phyloP scores from a whole-genome alignment of 495 filamentous ascomycete genomes.

The Daldinia loculata region DNA sequence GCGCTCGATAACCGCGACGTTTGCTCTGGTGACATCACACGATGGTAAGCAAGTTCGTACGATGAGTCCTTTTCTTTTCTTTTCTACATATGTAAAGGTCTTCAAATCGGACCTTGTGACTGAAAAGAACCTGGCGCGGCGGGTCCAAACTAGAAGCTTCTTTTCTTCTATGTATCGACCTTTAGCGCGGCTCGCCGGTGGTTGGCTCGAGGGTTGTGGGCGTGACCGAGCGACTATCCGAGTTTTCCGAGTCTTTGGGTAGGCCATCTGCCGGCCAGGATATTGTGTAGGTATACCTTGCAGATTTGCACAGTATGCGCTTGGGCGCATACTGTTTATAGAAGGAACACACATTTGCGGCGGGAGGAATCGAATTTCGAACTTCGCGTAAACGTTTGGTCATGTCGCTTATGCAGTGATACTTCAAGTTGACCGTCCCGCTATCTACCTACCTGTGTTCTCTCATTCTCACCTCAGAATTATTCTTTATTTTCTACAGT shows the following conservation, averaged over 20 bases:
- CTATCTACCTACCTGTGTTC: neutral
- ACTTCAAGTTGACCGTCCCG: neutral
- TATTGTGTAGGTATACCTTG: neutral
- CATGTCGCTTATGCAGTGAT: slow-evolving; percentile 7
- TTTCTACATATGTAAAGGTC: too few species aligned
- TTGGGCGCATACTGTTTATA: neutral
- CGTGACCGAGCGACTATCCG: slow-evolving; percentile 11
- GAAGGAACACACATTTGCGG: neutral
- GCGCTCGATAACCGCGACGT: neutral
- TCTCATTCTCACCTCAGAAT: neutral
- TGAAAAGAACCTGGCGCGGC: neutral
- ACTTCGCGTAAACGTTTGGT: neutral
- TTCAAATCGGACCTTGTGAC: neutral
- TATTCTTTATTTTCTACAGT: neutral
- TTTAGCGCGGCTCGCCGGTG: neutral
- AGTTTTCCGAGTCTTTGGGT: slow-evolving; percentile 16
- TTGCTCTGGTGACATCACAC: neutral
- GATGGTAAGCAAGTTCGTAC: neutral
- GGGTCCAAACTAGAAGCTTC: slow-evolving; percentile 10
- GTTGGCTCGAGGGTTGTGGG: slow-evolving; percentile 3
- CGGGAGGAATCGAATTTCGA: neutral
- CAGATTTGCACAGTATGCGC: neutral
- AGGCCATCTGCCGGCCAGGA: slow-evolving; percentile 1
- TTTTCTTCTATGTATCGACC: neutral
- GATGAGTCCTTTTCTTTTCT: neutral